Percentiles rank a stretch among this genome's conserved stretches.
Conservation (phyloP, 1,139 yeast genomes). For the Pichia sp. region DNA sequence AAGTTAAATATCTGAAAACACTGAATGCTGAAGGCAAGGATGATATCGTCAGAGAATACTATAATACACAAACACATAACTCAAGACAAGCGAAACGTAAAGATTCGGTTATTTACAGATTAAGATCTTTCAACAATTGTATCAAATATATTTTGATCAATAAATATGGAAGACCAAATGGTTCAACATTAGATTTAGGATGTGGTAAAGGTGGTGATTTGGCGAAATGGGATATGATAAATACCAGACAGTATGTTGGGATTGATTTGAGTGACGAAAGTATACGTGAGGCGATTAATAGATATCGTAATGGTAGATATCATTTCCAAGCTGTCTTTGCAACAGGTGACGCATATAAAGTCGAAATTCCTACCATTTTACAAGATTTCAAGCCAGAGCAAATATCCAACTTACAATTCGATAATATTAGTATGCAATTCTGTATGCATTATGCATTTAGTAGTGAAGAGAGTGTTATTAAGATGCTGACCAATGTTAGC, state of each 20-base stretch:
- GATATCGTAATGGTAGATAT: slow-evolving; percentile 53
- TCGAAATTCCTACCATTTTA: slow-evolving; percentile 63
- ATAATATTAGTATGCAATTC: slow-evolving; percentile 83
- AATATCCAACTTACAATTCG: slow-evolving; percentile 62
- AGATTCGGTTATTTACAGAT: slow-evolving; percentile 75
- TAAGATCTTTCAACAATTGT: slow-evolving; percentile 86
- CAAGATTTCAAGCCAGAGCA: slow-evolving; percentile 48
- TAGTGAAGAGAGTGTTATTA: slow-evolving; percentile 70
- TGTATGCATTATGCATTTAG: slow-evolving; percentile 94
- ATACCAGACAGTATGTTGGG: slow-evolving; percentile 74
- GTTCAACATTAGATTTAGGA: slow-evolving; percentile 73
- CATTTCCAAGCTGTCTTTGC: slow-evolving; percentile 73
- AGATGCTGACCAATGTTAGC: slow-evolving; percentile 67
- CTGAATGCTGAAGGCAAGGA: slow-evolving; percentile 33
- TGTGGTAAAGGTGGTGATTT: slow-evolving; percentile 99
- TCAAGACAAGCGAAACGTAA: slow-evolving; percentile 60
- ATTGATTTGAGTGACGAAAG: slow-evolving; percentile 89
- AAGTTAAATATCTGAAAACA: slow-evolving; percentile 18
- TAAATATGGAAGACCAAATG: slow-evolving; percentile 48
- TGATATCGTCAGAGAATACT: slow-evolving; percentile 70
- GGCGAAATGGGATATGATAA: slow-evolving; percentile 76
- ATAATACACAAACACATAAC: slow-evolving; percentile 74
- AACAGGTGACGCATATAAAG: slow-evolving; percentile 86
- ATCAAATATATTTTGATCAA: slow-evolving; percentile 83
- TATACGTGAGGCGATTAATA: slow-evolving; percentile 71